Percentiles rank a stretch among this genome's conserved stretches.
Conservation (phyloP, 2,329 filamentous ascomycete genomes). For the Tolypocladium sp. region DNA sequence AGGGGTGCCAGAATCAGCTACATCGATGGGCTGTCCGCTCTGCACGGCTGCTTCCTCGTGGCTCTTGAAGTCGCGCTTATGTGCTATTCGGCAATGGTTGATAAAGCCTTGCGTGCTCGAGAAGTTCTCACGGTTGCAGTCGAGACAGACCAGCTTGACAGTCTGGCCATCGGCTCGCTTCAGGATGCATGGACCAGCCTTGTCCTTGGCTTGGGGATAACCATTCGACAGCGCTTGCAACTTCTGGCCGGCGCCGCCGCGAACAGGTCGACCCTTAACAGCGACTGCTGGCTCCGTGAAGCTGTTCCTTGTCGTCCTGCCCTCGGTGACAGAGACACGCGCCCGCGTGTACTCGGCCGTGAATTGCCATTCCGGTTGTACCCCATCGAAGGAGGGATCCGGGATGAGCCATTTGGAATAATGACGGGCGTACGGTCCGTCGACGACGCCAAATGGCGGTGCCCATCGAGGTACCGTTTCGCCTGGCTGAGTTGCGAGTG, state of each 20-base stretch:
- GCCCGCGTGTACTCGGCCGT: constrained; percentile 30
- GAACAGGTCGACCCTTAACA: constrained; percentile 41
- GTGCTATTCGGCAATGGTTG: constrained; percentile 95
- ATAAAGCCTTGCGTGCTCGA: constrained; percentile 98
- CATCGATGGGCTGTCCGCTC: constrained; percentile 73
- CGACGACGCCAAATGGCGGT: constrained; percentile 80
- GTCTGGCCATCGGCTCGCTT: constrained; percentile 78
- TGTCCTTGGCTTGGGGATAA: constrained; percentile 67
- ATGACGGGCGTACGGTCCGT: constrained; percentile 89
- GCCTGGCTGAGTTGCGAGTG: constrained; percentile 52
- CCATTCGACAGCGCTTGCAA: constrained; percentile 62
- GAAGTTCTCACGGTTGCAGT: constrained; percentile 85
- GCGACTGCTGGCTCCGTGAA: constrained; percentile 32
- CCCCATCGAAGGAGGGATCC: constrained; percentile 76
- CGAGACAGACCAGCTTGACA: constrained; percentile 83
- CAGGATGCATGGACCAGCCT: constrained; percentile 72
- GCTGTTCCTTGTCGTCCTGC: constrained; percentile 71
- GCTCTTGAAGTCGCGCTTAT: constrained; percentile 87
- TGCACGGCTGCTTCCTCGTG: constrained; percentile 88
- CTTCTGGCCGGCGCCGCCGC: constrained; percentile 47
- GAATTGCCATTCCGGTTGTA: constrained; percentile 37
- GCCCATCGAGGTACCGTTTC: constrained; percentile 66
- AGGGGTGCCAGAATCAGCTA: constrained; percentile 9
- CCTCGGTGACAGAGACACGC: constrained; percentile 47
- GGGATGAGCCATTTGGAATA: constrained; percentile 94